These are phyloP conservation scores for Scheffersomyces ergatensis DNA, from an alignment of 805 yeast genomes.

Conservation along the genomic window DNA sequence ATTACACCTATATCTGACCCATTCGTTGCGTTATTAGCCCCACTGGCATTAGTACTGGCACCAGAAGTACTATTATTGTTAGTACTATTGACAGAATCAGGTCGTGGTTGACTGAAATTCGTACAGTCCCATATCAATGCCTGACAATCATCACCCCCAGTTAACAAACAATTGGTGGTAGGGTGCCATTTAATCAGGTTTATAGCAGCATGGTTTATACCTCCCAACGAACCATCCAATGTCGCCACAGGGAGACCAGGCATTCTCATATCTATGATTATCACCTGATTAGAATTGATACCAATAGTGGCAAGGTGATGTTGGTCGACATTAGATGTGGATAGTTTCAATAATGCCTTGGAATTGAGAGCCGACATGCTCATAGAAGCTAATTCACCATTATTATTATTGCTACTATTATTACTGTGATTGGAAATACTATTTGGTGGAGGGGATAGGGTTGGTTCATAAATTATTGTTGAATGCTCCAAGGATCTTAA, in stretches of 20 bases:
- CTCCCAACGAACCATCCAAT: conserved; percentile 53
- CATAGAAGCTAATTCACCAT: neutral
- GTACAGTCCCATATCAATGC: conserved; percentile 66
- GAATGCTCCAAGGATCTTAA: conserved; percentile 86
- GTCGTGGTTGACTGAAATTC: conserved; percentile 14
- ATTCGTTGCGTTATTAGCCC: no score
- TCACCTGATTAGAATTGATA: conserved; percentile 60
- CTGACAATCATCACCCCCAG: conserved; percentile 75
- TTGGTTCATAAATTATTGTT: conserved; percentile 90
- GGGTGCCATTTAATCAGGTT: conserved; percentile 89
- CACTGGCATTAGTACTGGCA: neutral
- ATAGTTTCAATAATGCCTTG: conserved; percentile 69
- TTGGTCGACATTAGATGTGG: conserved; percentile 76
- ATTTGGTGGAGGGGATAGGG: conserved; percentile 18
- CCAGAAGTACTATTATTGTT: conserved; percentile 1
- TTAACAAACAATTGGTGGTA: conserved; percentile 52
- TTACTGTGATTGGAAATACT: conserved; percentile 4
- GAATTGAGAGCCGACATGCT: conserved; percentile 16
- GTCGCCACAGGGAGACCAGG: conserved; percentile 81
- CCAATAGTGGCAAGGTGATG: conserved; percentile 84
- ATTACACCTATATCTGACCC: conserved; percentile 9
- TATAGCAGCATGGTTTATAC: conserved; percentile 56
- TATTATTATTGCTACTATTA: neutral
- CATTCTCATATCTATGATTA: conserved; percentile 78
- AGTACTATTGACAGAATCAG: neutral